phyloP scores from a whole-genome alignment of 495 filamentous ascomycete genomes.

The Penicillium salamii region DNA sequence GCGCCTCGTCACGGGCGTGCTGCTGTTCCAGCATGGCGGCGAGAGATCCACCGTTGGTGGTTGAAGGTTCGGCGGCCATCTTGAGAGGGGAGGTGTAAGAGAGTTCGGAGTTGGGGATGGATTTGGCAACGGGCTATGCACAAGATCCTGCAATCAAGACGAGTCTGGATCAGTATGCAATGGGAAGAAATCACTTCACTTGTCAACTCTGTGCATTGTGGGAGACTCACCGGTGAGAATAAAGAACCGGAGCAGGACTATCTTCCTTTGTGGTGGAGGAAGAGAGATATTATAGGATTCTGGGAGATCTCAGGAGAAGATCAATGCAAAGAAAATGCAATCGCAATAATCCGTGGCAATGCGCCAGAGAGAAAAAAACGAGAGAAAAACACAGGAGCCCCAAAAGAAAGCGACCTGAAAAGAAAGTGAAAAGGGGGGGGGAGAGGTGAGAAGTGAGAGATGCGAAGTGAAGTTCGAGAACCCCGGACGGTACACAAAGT shows the following conservation, averaged over 20 bases:
- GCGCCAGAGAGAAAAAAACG: slow-evolving; percentile 12
- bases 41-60: slow-evolving; percentile 45
- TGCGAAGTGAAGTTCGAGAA: slow-evolving; percentile 29
- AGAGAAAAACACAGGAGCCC: slow-evolving; percentile 11
- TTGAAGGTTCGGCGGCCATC: slow-evolving; percentile 48
- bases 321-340: slow-evolving; percentile 2
- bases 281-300: slow-evolving; percentile 1
- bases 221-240: slow-evolving; percentile 1
- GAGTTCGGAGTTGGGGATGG: slow-evolving; percentile 1
- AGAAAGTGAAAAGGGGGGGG: slow-evolving; percentile 8
- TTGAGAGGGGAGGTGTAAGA: slow-evolving; percentile 11
- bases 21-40: slow-evolving; percentile 77
- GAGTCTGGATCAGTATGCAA: slow-evolving; percentile 18
- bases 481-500: slow-evolving; percentile 31
- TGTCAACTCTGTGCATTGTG: background rate
- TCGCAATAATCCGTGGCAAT: slow-evolving; percentile 6
- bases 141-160: slow-evolving; percentile 19
- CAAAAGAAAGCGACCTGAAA: slow-evolving; percentile 14
- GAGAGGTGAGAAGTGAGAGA: slow-evolving; percentile 14
- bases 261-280: slow-evolving; percentile 8
- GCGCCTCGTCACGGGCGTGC: slow-evolving; percentile 63
- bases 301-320: background rate
- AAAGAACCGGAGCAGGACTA: background rate
- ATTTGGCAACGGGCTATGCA: slow-evolving; percentile 7
- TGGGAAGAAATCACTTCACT: background rate